These are phyloP conservation scores for Hibiscus syriacus DNA, from an alignment of 345 rosid species.

Conservation along the genomic window DNA sequence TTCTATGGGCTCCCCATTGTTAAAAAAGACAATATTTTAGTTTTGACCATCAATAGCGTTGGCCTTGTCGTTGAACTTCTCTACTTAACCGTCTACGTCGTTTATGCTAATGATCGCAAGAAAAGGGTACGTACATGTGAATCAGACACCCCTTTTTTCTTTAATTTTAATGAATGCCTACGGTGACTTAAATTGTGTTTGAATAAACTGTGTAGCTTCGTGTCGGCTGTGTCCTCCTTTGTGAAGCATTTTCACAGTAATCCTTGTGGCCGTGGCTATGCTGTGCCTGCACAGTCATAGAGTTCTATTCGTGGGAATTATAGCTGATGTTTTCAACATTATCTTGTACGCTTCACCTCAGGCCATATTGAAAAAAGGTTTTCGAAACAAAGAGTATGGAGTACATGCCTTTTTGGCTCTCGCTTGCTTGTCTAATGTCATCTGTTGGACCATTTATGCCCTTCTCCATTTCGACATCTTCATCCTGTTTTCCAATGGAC, in stretches of 20 bases:
- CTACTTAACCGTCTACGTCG: constrained; percentile 14
- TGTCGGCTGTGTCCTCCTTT: not conserved
- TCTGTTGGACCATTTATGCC: constrained; percentile 31
- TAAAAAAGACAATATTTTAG: constrained; percentile 33
- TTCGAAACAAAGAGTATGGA: constrained; percentile 34
- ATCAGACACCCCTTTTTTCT: not conserved
- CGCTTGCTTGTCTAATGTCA: constrained; percentile 30
- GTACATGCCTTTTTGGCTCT: constrained; percentile 53
- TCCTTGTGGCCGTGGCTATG: not conserved
- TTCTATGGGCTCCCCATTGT: constrained; percentile 51
- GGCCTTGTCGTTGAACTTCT: constrained; percentile 28
- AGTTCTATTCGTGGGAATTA: constrained; percentile 34
- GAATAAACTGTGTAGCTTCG: not conserved
- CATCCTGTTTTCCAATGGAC: constrained; percentile 45
- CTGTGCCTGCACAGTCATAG: not conserved
- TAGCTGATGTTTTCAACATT: constrained; percentile 39
- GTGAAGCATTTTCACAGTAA: not conserved
- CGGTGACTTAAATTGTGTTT: too few species aligned
- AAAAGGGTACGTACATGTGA: constrained; percentile 7
- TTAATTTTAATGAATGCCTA: too few species aligned
- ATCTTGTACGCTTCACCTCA: constrained; percentile 52
- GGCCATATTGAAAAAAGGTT: constrained; percentile 25
- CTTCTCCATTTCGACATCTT: constrained; percentile 28
- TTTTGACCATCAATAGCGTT: constrained; percentile 33
- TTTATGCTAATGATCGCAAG: constrained; percentile 9